A percentile compares a stretch with the other conserved stretches of the same genome.
Evolutionary conservation across 805 yeast species (phyloP).

Genomic region (Schwanniomyces yamadae): DNA sequence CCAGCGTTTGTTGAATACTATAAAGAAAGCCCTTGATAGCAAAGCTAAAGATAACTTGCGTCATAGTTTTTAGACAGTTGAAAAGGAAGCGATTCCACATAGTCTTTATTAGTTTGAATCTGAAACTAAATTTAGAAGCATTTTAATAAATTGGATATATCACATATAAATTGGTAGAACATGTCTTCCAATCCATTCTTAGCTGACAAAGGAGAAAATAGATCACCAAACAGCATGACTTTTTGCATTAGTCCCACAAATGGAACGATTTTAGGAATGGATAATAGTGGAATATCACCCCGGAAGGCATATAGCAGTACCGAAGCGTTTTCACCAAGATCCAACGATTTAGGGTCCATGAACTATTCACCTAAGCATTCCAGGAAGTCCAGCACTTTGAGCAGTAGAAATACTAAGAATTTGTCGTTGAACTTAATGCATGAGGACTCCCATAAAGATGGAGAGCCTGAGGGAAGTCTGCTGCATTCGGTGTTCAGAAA

Average conservation of each 20-base stretch:
- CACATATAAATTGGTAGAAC: neutral
- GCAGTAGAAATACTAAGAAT: conserved; percentile 36
- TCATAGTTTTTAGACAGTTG: no score
- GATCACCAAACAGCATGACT: neutral
- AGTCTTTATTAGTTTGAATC: neutral
- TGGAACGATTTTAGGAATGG: neutral
- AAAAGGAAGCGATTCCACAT: no score
- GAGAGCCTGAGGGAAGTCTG: neutral
- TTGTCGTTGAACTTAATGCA: conserved; percentile 29
- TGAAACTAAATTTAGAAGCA: conserved; percentile 2
- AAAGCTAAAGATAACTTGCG: no score
- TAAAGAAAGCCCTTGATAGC: no score
- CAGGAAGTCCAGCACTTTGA: conserved; percentile 27
- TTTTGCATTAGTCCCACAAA: neutral
- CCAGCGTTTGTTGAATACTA: no score
- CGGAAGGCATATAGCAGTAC: neutral
- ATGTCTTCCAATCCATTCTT: conserved; percentile 6
- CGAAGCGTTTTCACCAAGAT: conserved; percentile 1
- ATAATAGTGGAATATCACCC: neutral
- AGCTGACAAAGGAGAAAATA: conserved; percentile 1
- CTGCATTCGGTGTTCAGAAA: conserved; percentile 8
- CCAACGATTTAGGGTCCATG: conserved; percentile 15
- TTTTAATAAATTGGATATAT: neutral
- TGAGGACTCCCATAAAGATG: conserved; percentile 10
- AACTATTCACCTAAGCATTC: conserved; percentile 41